Base-by-base conservation (phyloP, 331 rosid species). In the Malus hybrid region DNA sequence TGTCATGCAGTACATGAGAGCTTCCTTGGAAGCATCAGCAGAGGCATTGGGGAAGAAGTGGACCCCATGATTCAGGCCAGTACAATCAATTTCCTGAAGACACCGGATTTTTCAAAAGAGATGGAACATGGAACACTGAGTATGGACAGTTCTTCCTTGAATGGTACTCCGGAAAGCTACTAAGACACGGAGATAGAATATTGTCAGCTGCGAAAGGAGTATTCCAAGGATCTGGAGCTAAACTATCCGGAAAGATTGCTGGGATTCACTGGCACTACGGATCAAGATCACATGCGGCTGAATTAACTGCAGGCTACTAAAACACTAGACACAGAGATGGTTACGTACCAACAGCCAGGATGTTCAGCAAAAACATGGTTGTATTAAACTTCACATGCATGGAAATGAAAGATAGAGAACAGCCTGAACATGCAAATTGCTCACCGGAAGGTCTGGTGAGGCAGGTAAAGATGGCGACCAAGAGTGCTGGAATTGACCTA, bases 191-290 rank as follows among this genome's bases (percentile, higher is more conserved):
- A 39, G 98, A 93, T 7, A 86, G 29, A 31, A 85, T 93, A 74
- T 82, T 93, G 10, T 76, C 83, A 44, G 86, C 96, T 6, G 96
- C 98, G 9, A 83, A 85, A 79, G 84, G 80, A 50, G 85, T 91
- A 73, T 90, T 90, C 87, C 83, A 82, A 59, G 81, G 85, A 54
- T 82, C 82, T 34, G 93, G 93, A 27, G 90, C 89, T 22, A 94
- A 86, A 77, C 87, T 94, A 31, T 91, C 98, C 0, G 95, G 86
- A 22, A 94, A 94, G 84, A 39, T 91, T 11, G 98, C 98, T 0
- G 98, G 98, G 74, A 91, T 91, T 60, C 97, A 92, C 75, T 94
- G 99, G 99, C 99, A 94, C 70, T 90, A 92, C 69, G 70, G 79
- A 46, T 55, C 97, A 65, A 84, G 93, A 72, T 88, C 98, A 6